Conservation (phyloP, 352 stramenopile species). For the Phytophthora hybrid region DNA sequence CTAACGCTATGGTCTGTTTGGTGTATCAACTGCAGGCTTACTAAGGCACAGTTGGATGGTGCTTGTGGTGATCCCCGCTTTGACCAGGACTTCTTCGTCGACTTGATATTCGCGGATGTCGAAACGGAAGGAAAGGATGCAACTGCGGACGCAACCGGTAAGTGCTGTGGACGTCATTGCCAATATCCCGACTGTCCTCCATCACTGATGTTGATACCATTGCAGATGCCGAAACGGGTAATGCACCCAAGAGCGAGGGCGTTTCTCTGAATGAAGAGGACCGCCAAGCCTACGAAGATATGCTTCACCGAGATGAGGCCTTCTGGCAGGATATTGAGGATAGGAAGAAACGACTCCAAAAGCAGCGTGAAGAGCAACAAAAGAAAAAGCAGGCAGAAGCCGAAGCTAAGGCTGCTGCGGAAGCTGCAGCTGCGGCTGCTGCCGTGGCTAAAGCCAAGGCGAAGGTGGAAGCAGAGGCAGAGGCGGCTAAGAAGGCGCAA, state of each 20-base stretch:
- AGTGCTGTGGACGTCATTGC: constrained; percentile 6
- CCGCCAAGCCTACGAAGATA: constrained; percentile 87
- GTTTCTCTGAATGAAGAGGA: constrained; percentile 83
- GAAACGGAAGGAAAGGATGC: constrained; percentile 71
- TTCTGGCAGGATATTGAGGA: constrained; percentile 90
- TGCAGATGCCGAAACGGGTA: constrained; percentile 23
- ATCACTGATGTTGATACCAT: neutral
- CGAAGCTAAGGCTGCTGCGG: constrained; percentile 50
- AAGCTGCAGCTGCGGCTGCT: constrained; percentile 43
- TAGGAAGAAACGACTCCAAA: constrained; percentile 76
- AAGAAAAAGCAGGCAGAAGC: constrained; percentile 74
- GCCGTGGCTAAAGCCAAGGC: constrained; percentile 48
- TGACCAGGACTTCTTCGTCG: constrained; percentile 96
- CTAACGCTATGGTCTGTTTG: neutral
- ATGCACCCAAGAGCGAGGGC: constrained; percentile 67
- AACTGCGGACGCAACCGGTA: constrained; percentile 26
- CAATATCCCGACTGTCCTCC: neutral
- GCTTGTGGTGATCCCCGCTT: constrained; percentile 95
- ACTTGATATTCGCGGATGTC: constrained; percentile 96
- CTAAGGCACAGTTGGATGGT: constrained; percentile 96
- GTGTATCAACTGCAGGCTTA: constrained; percentile 71
- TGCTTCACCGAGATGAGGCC: constrained; percentile 86
- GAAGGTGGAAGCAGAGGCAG: constrained; percentile 43
- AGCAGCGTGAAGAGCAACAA: constrained; percentile 72
- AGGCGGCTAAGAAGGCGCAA: constrained; percentile 38